These are phyloP conservation scores for Aurifilum marmelostoma DNA, from an alignment of 2,329 filamentous ascomycete genomes.

Conservation along the genomic window DNA sequence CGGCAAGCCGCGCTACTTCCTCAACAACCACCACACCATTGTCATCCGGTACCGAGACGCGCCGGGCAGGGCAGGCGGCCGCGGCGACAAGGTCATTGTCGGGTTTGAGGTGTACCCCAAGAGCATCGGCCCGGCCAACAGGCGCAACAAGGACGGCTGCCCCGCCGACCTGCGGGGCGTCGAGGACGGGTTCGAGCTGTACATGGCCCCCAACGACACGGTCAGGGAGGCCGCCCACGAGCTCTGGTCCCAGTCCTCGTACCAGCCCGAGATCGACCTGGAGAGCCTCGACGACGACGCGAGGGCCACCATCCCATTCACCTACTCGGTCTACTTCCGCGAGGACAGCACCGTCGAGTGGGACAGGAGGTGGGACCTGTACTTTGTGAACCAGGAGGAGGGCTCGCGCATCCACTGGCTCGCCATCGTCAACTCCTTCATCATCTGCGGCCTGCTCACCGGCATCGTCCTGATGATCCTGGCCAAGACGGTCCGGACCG, in stretches of 20 bases:
- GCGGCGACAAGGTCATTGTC: slow-evolving; percentile 78
- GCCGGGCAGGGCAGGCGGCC: slow-evolving; percentile 67
- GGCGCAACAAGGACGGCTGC: slow-evolving; percentile 67
- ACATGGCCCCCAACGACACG: slow-evolving; percentile 66
- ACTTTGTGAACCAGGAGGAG: slow-evolving; percentile 86
- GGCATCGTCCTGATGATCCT: slow-evolving; percentile 81
- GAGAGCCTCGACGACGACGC: slow-evolving; percentile 63
- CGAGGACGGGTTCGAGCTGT: slow-evolving; percentile 69
- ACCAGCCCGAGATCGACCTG: slow-evolving; percentile 57
- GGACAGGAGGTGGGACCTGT: slow-evolving; percentile 84
- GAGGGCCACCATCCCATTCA: slow-evolving; percentile 76
- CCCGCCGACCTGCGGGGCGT: slow-evolving; percentile 67
- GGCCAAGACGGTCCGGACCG: slow-evolving; percentile 74
- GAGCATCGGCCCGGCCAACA: slow-evolving; percentile 67
- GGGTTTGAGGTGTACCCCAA: slow-evolving; percentile 91
- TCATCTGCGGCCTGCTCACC: slow-evolving; percentile 79
- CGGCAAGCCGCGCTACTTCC: slow-evolving; percentile 66
- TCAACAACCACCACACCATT: slow-evolving; percentile 88
- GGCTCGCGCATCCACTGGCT: slow-evolving; percentile 84
- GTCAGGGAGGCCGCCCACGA: slow-evolving; percentile 44
- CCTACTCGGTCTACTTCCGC: slow-evolving; percentile 88
- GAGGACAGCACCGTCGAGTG: slow-evolving; percentile 82
- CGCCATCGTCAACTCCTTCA: slow-evolving; percentile 83
- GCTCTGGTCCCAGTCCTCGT: slow-evolving; percentile 59
- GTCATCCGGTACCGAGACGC: slow-evolving; percentile 78